A percentile compares a stretch with the other conserved stretches of the same genome.
Evolutionary conservation across 805 yeast species (phyloP).

Genomic region (Pichia deserticola): DNA sequence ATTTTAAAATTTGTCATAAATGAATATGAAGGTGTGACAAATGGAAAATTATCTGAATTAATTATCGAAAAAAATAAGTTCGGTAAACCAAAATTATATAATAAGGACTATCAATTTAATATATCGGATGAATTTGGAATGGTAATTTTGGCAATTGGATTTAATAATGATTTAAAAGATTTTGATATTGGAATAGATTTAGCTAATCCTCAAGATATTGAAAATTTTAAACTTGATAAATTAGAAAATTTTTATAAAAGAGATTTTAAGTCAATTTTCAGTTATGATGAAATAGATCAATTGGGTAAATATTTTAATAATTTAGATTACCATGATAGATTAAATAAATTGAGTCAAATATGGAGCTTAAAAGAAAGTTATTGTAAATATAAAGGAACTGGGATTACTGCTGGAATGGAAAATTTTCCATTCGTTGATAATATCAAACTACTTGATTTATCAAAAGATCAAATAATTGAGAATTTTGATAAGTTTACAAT

Average conservation of each 20-base stretch:
- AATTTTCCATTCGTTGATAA: constrained; percentile 18
- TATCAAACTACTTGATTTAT: constrained; percentile 19
- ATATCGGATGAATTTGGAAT: constrained; percentile 50
- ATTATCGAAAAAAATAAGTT: constrained; percentile 21
- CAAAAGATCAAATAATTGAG: constrained; percentile 10
- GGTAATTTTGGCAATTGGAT: constrained; percentile 38
- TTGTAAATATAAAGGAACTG: constrained; percentile 59
- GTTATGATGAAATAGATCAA: constrained; percentile 19
- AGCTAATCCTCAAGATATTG: constrained; percentile 31
- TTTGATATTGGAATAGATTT: constrained; percentile 40
- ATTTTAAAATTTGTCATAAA: constrained; percentile 39
- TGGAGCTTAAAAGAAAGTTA: constrained; percentile 83
- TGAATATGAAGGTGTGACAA: constrained; percentile 14
- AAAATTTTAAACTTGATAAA: constrained; percentile 12
- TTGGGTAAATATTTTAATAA: constrained; percentile 18
- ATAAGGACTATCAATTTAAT: constrained; percentile 38
- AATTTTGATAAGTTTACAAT: neutral
- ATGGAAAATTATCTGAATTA: constrained; percentile 1
- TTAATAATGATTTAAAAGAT: constrained; percentile 8
- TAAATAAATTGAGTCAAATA: constrained; percentile 39
- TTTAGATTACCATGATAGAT: constrained; percentile 8
- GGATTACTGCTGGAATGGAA: constrained; percentile 32
- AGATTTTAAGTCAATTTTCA: constrained; percentile 25
- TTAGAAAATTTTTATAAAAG: constrained; percentile 17
- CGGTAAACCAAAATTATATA: constrained; percentile 51